Percentiles rank a stretch among this genome's conserved stretches.
phyloP scores from a whole-genome alignment of 2,329 filamentous ascomycete species.

The Paraphaeosphaeria sporulosa region DNA sequence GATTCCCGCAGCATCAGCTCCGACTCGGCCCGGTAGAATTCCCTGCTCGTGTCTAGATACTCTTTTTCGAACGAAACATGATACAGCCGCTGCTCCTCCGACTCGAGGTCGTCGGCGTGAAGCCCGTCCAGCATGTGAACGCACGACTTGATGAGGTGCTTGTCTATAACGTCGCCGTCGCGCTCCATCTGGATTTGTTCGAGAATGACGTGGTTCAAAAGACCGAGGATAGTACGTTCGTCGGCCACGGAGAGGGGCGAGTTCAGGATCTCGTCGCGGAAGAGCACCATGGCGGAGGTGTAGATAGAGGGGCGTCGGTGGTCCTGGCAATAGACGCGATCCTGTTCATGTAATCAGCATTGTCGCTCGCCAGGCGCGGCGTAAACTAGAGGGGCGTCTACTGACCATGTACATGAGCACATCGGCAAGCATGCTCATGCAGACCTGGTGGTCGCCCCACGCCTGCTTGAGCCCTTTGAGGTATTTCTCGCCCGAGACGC shows the following conservation, averaged over 20 bases:
- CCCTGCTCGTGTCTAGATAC: conserved; percentile 74
- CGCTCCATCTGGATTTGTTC: conserved; percentile 94
- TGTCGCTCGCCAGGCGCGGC: conserved; percentile 1
- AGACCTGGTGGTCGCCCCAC: conserved; percentile 89
- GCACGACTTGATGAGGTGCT: conserved; percentile 80
- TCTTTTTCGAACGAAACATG: conserved; percentile 80
- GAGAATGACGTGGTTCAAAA: conserved; percentile 82
- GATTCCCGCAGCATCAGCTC: conserved; percentile 76
- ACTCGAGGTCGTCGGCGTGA: conserved; percentile 81
- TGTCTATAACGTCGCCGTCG: conserved; percentile 87
- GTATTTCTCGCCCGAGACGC: conserved; percentile 83
- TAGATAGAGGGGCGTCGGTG: conserved; percentile 80
- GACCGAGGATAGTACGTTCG: conserved; percentile 68
- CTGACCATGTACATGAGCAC: conserved; percentile 92
- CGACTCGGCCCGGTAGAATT: conserved; percentile 81
- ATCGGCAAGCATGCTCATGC: conserved; percentile 96
- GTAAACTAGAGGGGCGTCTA: conserved; percentile 1
- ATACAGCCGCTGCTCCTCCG: conserved; percentile 82
- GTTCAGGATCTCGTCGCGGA: conserved; percentile 83
- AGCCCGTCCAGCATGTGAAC: conserved; percentile 89
- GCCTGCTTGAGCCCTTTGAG: conserved; percentile 76
- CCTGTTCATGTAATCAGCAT: conserved; percentile 56
- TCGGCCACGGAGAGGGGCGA: conserved; percentile 58
- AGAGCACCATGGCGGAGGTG: conserved; percentile 82
- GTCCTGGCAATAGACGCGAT: conserved; percentile 81